These are phyloP conservation scores for Striga hermonthica DNA, from an alignment of 305 asterid species.

Conservation along the genomic window DNA sequence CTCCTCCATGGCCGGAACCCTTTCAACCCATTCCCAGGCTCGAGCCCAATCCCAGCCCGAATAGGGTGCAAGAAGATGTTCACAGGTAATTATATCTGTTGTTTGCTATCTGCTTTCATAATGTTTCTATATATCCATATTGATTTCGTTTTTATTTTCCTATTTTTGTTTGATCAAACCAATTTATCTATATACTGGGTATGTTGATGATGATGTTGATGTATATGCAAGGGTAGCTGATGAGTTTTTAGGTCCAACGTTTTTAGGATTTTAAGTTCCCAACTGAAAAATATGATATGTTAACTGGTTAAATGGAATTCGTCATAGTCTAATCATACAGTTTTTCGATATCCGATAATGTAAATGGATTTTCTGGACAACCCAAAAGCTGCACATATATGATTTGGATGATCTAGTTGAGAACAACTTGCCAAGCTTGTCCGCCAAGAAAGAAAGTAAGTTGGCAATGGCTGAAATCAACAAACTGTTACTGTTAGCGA, in stretches of 20 bases:
- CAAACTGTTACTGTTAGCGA: constrained; percentile 75
- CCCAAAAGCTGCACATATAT: constrained; percentile 66
- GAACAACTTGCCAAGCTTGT: constrained; percentile 41
- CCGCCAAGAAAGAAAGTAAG: constrained; percentile 43
- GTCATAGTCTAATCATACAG: constrained; percentile 16
- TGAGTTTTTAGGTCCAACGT: background rate
- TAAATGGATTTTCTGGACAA: constrained; percentile 89
- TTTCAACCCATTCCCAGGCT: too few species aligned
- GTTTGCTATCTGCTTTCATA: too few species aligned
- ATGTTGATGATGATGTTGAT: too few species aligned
- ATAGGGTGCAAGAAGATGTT: too few species aligned
- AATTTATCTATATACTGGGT: too few species aligned
- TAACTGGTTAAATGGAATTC: constrained; percentile 16
- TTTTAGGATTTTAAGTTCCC: constrained; percentile 6
- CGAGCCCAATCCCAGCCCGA: too few species aligned
- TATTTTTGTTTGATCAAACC: too few species aligned
- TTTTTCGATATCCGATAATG: constrained; percentile 17
- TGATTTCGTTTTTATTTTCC: too few species aligned
- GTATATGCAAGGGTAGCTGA: background rate
- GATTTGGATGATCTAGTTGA: constrained; percentile 41
- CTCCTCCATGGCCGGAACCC: too few species aligned
- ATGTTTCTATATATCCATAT: too few species aligned
- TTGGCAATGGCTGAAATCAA: constrained; percentile 87
- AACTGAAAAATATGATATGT: background rate
- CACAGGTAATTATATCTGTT: too few species aligned